Base-by-base conservation (phyloP, 2,329 filamentous ascomycete genomes). In the Aspergillus brunneoviolaceus region DNA sequence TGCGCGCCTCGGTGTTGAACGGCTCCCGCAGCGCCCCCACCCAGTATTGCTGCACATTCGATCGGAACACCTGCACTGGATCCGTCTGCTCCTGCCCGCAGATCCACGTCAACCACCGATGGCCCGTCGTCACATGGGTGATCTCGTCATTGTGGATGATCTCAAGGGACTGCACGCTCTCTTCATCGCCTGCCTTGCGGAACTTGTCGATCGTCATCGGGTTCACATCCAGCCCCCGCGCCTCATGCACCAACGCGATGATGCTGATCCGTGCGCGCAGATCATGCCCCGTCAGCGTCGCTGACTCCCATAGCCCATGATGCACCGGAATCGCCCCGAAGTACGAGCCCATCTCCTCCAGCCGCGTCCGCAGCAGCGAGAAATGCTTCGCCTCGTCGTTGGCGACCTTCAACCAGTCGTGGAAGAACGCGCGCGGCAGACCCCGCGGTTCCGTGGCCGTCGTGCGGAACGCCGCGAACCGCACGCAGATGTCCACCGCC, bases 111-210 rank as follows among this genome's bases (percentile, higher is more conserved):
- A 81, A 59, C 79, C 79, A 81, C 35, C 79, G 67, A 60, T 81
- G 79, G 4, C 79, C 79, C 4, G 79, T 80, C 0, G 79, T 81
- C 21, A 81, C 79, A 62, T 81, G 79, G 0, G 79, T 81, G 48
- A 81, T 80, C 63, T 81, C 79, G 49, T 81, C 79, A 53, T 80
- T 80, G 55, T 81, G 79, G 33, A 81, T 81, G 23, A 81, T 69
- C 39, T 76, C 75, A 57, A 81, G 62, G 3, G 70, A 69, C 10
- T 76, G 70, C 14, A 80, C 78, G 53, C 78, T 81, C 51, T 81
- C 78, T 9, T 39, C 47, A 48, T 81, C 79, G 2, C 67, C 66
- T 0, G 76, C 75, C 48, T 70, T 72, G 53, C 77, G 78, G 63
- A 81, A 81, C 57, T 80, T 81, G 50, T 79, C 74, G 49, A 81